Evolutionary conservation across 495 filamentous ascomycete species (phyloP).

Genomic region (Penicillium angulare): DNA sequence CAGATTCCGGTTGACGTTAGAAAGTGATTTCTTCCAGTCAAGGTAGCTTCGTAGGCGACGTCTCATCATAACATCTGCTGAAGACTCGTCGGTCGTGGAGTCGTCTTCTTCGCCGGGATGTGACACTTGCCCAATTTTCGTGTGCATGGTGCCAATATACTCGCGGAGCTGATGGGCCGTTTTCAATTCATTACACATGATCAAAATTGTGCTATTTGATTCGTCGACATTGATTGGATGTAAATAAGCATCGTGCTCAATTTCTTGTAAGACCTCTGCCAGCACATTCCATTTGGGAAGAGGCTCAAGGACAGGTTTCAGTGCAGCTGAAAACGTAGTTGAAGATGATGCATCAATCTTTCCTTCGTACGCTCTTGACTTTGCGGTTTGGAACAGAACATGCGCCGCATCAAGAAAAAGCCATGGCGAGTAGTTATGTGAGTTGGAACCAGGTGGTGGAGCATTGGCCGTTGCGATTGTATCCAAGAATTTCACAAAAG

Average conservation of each 20-base stretch:
- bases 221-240: constrained; percentile 73
- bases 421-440: constrained; percentile 91
- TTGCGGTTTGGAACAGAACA: constrained; percentile 89
- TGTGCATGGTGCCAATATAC: constrained; percentile 87
- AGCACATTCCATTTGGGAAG: constrained; percentile 91
- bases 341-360: constrained; percentile 47
- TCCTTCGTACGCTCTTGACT: constrained; percentile 82
- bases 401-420: constrained; percentile 94
- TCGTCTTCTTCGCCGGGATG: constrained; percentile 28
- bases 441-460: constrained; percentile 82
- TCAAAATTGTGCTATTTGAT: constrained; percentile 84
- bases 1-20: constrained; percentile 80
- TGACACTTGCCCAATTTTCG: constrained; percentile 50
- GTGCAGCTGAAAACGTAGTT: constrained; percentile 56
- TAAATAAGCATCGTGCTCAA: constrained; percentile 86
- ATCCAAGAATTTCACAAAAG: constrained; percentile 90
- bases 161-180: constrained; percentile 89
- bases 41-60: constrained; percentile 84
- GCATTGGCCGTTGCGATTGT: constrained; percentile 89
- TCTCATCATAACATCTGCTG: constrained; percentile 85
- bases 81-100: constrained; percentile 46
- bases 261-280: constrained; percentile 85
- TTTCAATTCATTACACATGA: constrained; percentile 91
- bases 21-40: constrained; percentile 86
- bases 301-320: constrained; percentile 90